These are phyloP conservation scores for Debaryomyces maramus DNA, from an alignment of 805 yeast genomes.

Conservation along the genomic window DNA sequence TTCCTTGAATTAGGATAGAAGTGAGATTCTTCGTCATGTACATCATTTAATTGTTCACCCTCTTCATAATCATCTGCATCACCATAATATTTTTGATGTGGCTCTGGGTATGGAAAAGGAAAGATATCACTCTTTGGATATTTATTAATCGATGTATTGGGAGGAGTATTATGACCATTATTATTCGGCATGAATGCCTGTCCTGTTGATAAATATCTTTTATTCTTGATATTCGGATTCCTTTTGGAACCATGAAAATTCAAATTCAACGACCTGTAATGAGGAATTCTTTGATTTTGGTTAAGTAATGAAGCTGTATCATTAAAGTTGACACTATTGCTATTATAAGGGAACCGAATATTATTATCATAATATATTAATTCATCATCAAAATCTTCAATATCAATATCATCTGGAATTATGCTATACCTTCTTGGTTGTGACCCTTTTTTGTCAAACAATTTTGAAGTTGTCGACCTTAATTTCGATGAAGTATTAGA, in stretches of 20 bases:
- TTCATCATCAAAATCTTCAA: conserved; percentile 57
- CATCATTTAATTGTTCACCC: conserved; percentile 16
- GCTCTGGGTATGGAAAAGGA: conserved; percentile 36
- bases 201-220: conserved; percentile 40
- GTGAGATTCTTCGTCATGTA: conserved; percentile 6
- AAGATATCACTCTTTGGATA: conserved; percentile 23
- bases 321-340: conserved; percentile 21
- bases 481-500: conserved; percentile 44
- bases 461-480: conserved; percentile 68
- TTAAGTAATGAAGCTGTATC: conserved; percentile 34
- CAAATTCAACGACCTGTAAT: conserved; percentile 41
- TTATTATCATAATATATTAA: conserved; percentile 45
- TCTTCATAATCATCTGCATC: conserved; percentile 44
- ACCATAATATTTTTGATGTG: conserved; percentile 30
- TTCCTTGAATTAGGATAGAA: conserved; percentile 14
- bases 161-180: conserved; percentile 7
- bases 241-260: conserved; percentile 25
- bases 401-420: conserved; percentile 60
- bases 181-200: conserved; percentile 21
- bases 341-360: conserved; percentile 36
- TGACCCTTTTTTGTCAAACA: conserved; percentile 71
- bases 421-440: conserved; percentile 74
- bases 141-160: conserved; percentile 8
- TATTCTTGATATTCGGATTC: conserved; percentile 20
- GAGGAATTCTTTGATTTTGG: conserved; percentile 32